These are phyloP conservation scores for Wickerhamomyces sp. DNA, from an alignment of 1,139 yeast species.

Conservation along the genomic window DNA sequence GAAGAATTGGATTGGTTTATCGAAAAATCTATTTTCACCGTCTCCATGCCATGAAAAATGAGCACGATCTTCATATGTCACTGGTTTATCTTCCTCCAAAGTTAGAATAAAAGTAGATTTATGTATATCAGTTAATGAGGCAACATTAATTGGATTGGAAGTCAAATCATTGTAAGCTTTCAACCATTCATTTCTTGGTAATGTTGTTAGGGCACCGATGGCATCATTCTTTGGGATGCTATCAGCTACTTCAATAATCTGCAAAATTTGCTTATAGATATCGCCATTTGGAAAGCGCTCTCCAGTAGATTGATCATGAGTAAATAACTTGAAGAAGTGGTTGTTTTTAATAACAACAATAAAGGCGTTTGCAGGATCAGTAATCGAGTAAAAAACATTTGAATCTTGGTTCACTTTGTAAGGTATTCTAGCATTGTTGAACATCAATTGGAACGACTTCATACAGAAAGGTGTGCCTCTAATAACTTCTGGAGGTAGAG, in stretches of 20 bases:
- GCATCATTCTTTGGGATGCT: constrained; percentile 40
- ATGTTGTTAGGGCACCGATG: constrained; percentile 76
- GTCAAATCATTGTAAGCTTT: constrained; percentile 54
- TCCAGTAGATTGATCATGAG: constrained; percentile 46
- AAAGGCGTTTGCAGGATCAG: constrained; percentile 57
- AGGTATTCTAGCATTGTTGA: constrained; percentile 84
- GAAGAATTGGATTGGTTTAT: constrained; percentile 86
- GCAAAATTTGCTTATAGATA: constrained; percentile 61
- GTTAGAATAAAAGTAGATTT: constrained; percentile 78
- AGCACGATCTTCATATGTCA: constrained; percentile 81
- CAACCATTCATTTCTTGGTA: constrained; percentile 84
- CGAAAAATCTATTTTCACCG: constrained; percentile 86
- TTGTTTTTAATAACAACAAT: constrained; percentile 72
- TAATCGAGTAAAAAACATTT: constrained; percentile 43
- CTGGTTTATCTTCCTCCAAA: constrained; percentile 70
- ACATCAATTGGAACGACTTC: constrained; percentile 91
- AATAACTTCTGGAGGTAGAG: constrained; percentile 71
- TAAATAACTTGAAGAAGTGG: constrained; percentile 77
- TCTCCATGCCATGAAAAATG: constrained; percentile 93
- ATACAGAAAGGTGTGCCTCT: constrained; percentile 83
- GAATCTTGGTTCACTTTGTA: constrained; percentile 51
- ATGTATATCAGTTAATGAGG: constrained; percentile 64
- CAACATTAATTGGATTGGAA: constrained; percentile 51
- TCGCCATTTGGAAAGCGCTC: constrained; percentile 53
- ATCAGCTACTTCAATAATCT: constrained; percentile 43